Evolutionary conservation across 371 early-diverging fungal species (phyloP), one percentile per base, ranked within the genome.

Genomic region (Parasitella parasitica): DNA sequence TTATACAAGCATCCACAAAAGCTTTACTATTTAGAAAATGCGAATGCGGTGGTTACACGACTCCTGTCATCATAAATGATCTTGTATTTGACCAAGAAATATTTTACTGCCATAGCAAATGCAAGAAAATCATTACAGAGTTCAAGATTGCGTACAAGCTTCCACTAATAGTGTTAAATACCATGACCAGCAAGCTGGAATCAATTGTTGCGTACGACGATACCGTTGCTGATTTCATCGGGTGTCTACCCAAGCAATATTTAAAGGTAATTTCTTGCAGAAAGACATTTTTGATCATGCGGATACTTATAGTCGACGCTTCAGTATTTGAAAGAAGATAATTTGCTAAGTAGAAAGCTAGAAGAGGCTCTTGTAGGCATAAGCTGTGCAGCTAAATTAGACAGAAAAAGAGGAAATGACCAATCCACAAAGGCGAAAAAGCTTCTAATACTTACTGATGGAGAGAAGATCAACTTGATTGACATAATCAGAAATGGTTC

Each of bases 71-170:
- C 16, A 41, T 7, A 20, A 41, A 41, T 41, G 41, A 41, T 7
- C 20, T 41, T 20, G 41, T 20, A 18, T n/a, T 18, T 41, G 34
- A 34, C 26, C 30, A 34, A 8, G 55, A 35, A 20, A 2, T 30
- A 28, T 27, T 28, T 41, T 57, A 59, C 27, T 63, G 63, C 28
- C 16, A 16, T 9, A 39, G 38, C 4, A 30, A 16, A 20, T 68
- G 63, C 39, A 53, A 54, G 16, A 34, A 46, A 36, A 26, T 54
- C 6, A 50, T 27, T 11, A 8, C 18, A 1, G 7, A 36, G 2
- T 51, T 27, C 13, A 27, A 55, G 16, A 16, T 38, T 1, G 36
- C 35, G 11, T 63, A 51, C 15, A 48, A 41, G 2, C 34, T 68
- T 1, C 11, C 26, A 4, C 13, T 68, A 39, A 39, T 22, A 2